Evolutionary conservation across 805 yeast genomes (phyloP), one percentile per base, ranked within the genome.

Genomic region (Schwanniomyces sp.): DNA sequence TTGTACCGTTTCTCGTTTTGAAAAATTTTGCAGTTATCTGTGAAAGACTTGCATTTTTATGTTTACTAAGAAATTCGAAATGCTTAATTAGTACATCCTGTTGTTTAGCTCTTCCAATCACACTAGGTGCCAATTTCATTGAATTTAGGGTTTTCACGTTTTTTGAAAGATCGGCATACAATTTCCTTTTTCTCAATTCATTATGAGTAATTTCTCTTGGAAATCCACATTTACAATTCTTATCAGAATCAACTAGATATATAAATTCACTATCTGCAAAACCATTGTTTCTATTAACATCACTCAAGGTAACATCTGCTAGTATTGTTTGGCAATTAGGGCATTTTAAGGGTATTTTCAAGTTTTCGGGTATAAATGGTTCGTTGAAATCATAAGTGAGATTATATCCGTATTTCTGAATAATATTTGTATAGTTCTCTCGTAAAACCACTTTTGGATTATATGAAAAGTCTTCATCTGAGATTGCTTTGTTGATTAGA

Each of bases 161-260:
- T 21, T 21, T 16, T 29, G 14, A 29, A 29, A 29, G 5, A 4
- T 57, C 62, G 2, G 57, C 51, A 18, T 48, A 49, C 9, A 63
- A 34, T 24, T 54, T 54, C 9, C 64, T 34, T 34, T 54, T 58
- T 32, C 62, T 45, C 21, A 62, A 49, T 30, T 56, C 59, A 5
- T 61, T 61, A 34, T 58, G 64, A 24, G 52, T 52, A 17, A 63
- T 38, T 7, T 29, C 25, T 2, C 27, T 24, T 1, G 14, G 17
- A 14, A 52, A 54, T 26, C 51, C 52, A 50, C 61, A 21, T 21
- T 21, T 21, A 21, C 24, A 21, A 21, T 21, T 21, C 24, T 21
- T 21, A 5, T 21, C 24, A 57, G 5, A 7, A 14, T 34, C 64
- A 59, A 6, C 41, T 29, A 11, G 12, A 11, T 12, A 12, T 11